Evolutionary conservation across 106 monocot genomes (phyloP), one percentile per base, ranked within the genome.

Genomic region (Triglochin maritima): DNA sequence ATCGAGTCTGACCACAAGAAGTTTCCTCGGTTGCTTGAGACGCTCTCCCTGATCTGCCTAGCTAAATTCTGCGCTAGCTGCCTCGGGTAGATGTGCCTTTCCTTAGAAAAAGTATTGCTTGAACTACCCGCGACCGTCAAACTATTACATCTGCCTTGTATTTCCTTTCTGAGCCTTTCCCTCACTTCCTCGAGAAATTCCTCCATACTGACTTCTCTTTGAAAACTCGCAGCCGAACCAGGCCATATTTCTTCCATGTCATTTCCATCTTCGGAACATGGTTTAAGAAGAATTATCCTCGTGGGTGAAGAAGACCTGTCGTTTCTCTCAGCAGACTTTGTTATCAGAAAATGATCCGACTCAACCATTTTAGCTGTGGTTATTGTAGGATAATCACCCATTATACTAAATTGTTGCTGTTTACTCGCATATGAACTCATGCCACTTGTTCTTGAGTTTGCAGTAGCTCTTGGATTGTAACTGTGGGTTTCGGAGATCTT

Each of bases 131-230:
- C 74, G 2, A 9, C 17, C 49, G 41, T 66, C 29, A 29, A 29
- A 4, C 56, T 72, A 43, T 66, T 76, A 13, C 66, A 44, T 60
- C 82, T 90, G 11, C 90, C 88, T 69, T 82, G 64, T 12, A 88
- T 79, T 78, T 88, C 91, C 4, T 61, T 51, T 72, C 73, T 84
- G 62, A 91, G 96, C 49, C 79, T 91, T 52, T 96, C 85, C 57
- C 74, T 86, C 45, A 91, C 90, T 71, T 96, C 85, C 73, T 91
- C 91, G 6, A 94, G 85, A 60, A 94, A 94, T 66, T 81, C 72
- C 50, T 81, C 60, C 79, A 87, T 87, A 59, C 72, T 85, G 29
- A 61, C 51, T 67, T 29, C 29, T 29, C 29, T 29, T 29, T 29
- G 29, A 29, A 29, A 29, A 55, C 14, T 55, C 14, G 55, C 55